Conservation (phyloP, 2,329 filamentous ascomycete genomes). For the Arthrobotrys iridis region DNA sequence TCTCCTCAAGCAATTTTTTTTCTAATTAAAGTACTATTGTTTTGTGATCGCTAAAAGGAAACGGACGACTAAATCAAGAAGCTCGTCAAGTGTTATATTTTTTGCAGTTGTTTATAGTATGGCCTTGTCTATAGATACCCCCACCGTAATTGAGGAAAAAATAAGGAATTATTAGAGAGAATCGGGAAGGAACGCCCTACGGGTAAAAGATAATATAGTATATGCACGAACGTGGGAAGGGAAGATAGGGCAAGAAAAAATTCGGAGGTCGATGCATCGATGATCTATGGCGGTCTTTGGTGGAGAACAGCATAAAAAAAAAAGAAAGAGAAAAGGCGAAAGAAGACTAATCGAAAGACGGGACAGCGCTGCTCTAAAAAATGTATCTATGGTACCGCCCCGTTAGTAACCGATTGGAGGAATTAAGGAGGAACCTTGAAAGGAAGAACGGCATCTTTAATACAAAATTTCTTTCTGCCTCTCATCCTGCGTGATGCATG, state of each 20-base stretch:
- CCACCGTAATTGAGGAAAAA: slow-evolving; percentile 25
- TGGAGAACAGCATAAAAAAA: slow-evolving; percentile 12
- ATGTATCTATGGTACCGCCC: slow-evolving; percentile 28
- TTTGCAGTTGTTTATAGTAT: slow-evolving; percentile 26
- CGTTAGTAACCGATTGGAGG: slow-evolving; percentile 54
- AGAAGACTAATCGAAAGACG: slow-evolving; percentile 5
- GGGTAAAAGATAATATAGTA: slow-evolving; percentile 20
- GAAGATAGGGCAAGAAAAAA: slow-evolving; percentile 16
- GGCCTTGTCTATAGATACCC: slow-evolving; percentile 47
- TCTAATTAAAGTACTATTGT: background rate
- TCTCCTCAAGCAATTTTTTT: no score
- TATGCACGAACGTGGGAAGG: slow-evolving; percentile 35
- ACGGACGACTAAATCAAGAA: slow-evolving; percentile 13
- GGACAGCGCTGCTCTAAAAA: slow-evolving; percentile 44
- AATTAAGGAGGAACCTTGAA: slow-evolving; percentile 6
- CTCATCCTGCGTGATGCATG: slow-evolving; percentile 34
- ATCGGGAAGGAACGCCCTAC: slow-evolving; percentile 44
- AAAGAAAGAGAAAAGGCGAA: background rate
- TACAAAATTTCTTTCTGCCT: slow-evolving; percentile 6
- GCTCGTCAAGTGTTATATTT: slow-evolving; percentile 17
- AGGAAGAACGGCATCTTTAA: slow-evolving; percentile 6
- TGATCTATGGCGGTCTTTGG: slow-evolving; percentile 45
- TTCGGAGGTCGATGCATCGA: slow-evolving; percentile 25
- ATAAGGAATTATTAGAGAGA: slow-evolving; percentile 38
- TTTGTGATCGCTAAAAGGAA: background rate